Conservation (phyloP, 202 grass and related monocot genomes). For the Panicum hallii region DNA sequence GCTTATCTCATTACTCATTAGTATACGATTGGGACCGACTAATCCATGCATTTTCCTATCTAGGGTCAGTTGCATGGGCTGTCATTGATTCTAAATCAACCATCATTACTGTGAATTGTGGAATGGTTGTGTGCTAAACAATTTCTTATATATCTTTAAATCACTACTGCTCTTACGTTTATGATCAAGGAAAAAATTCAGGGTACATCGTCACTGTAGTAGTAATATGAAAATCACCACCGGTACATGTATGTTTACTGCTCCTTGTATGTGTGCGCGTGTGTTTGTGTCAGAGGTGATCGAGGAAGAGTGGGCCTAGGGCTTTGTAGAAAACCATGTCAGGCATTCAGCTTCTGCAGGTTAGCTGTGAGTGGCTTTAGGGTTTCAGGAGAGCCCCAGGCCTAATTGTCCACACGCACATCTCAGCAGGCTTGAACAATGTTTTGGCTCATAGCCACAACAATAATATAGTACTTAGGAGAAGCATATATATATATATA, state of each 20-base stretch:
- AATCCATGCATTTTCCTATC: neutral
- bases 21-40: neutral
- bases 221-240: neutral
- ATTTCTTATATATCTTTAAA: neutral
- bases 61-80: neutral
- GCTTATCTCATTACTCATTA: neutral
- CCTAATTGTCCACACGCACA: slow-evolving; percentile 23
- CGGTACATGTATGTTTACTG: neutral
- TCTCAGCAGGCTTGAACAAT: slow-evolving; percentile 47
- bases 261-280: neutral
- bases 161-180: neutral
- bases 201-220: neutral
- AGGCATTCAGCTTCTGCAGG: slow-evolving; percentile 50
- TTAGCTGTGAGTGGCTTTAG: slow-evolving; percentile 39
- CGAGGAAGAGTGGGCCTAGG: slow-evolving; percentile 12
- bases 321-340: slow-evolving; percentile 38
- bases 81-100: neutral
- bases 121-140: neutral
- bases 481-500: neutral
- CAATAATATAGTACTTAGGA: neutral
- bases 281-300: slow-evolving; percentile 29
- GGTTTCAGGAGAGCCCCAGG: slow-evolving; percentile 28
- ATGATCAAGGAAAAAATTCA: neutral
- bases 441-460: slow-evolving; percentile 48
- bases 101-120: neutral